Base-by-base conservation (phyloP, 2,329 filamentous ascomycete species). In the Fusarium anguioides region DNA sequence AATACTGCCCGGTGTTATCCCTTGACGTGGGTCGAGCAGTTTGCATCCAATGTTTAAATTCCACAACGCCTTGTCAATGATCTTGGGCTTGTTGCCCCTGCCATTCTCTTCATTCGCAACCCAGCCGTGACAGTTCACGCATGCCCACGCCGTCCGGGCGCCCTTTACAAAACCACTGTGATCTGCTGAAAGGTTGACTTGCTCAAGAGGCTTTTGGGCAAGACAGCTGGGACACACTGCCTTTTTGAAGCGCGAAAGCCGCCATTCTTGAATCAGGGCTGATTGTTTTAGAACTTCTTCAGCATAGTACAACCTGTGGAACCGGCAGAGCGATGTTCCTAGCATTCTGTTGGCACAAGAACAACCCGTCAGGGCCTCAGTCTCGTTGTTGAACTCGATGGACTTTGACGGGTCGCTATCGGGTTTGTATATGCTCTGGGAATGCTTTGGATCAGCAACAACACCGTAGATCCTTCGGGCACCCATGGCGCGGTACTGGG, bases 301-400 rank as follows among this genome's bases (percentile, higher is more conserved):
- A 27, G 74, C 63, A 54, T 76, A 74, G 27, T 70, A 48, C 8
- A 76, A 49, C 1, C 81, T 75, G 61, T 82, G 80, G 18, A 71
- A 65, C 27, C 40, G 65, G 71, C 81, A 82, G 7, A 82, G 66
- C 5, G 66, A 65, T 6, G 70, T 66, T 14, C 51, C 64, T 17
- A 80, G 46, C 3, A 82, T 50, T 58, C 81, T 81, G 27, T 60
- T 44, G 6, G 64, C 76, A 66, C 80, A 82, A 6, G 64, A 29
- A 64, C 80, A 82, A 2, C 80, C 80, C 11, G 79, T 81, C 4
- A 75, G 36, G 5, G 72, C 68, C 39, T 66, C 56, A 20, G 48
- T 39, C 9, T 39, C 27, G 8, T 29, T 53, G n/a, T 33, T 31
- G 35, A 66, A 71, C 24, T 60, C 40, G 26, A 66, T 40, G 21